Evolutionary conservation across 495 filamentous ascomycete species (phyloP).

Genomic region (Halenospora varia): DNA sequence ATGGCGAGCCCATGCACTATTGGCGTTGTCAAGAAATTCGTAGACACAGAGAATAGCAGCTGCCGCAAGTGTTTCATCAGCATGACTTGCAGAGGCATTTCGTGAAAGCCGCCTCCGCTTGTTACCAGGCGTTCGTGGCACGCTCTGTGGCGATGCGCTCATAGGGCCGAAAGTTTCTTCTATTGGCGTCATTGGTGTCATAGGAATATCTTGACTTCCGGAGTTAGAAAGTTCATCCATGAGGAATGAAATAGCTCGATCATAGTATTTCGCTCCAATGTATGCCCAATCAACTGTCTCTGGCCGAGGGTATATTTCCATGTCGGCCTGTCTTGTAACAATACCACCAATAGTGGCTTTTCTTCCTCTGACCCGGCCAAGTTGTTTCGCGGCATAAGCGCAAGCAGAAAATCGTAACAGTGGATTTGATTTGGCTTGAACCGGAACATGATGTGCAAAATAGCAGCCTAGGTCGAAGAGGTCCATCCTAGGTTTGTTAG

Average conservation of each 20-base stretch:
- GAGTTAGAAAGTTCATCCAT: conserved; percentile 49
- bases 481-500: conserved; percentile 54
- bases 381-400: conserved; percentile 58
- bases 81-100: conserved; percentile 33
- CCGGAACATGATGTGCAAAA: conserved; percentile 56
- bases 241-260: conserved; percentile 57
- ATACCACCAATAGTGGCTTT: conserved; percentile 47
- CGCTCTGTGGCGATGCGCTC: conserved; percentile 7
- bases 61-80: conserved; percentile 58
- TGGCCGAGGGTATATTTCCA: conserved; percentile 42
- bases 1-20: conserved; percentile 59
- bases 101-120: conserved; percentile 18
- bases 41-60: conserved; percentile 62
- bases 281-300: conserved; percentile 50
- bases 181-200: conserved; percentile 16
- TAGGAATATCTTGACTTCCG: conserved; percentile 8
- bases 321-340: conserved; percentile 44
- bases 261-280: conserved; percentile 58
- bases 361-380: conserved; percentile 48
- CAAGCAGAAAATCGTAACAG: conserved; percentile 57
- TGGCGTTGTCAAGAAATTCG: conserved; percentile 58
- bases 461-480: conserved; percentile 57
- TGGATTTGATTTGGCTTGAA: conserved; percentile 50
- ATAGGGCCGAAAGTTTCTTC: conserved; percentile 15
- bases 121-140: conserved; percentile 3